Conservation (phyloP, 257 asterid genomes). For the Ocimum tenuiflorum region DNA sequence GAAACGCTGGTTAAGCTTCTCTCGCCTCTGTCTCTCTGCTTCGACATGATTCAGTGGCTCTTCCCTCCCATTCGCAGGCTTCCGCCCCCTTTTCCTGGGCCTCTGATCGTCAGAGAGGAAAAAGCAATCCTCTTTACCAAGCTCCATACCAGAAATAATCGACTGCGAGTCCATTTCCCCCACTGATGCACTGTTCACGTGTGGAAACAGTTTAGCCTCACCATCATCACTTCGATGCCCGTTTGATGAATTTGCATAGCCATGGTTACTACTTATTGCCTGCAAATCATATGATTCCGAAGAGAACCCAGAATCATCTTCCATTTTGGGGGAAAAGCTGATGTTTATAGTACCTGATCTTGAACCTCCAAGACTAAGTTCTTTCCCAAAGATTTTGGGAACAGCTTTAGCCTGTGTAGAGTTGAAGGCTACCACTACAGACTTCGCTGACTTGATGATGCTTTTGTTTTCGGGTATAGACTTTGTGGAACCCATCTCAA, state of each 20-base stretch:
- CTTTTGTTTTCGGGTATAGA: slow-evolving; percentile 53
- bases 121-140: slow-evolving; percentile 32
- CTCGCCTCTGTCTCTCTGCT: slow-evolving; percentile 93
- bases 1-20: slow-evolving; percentile 83
- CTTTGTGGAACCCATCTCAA: slow-evolving; percentile 71
- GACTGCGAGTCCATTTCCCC: slow-evolving; percentile 16
- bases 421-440: slow-evolving; percentile 41
- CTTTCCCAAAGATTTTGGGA: slow-evolving; percentile 69
- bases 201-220: slow-evolving; percentile 44
- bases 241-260: slow-evolving; percentile 52
- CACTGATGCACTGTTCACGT: slow-evolving; percentile 14
- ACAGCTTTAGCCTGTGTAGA: slow-evolving; percentile 37
- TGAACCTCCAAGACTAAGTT: slow-evolving; percentile 61
- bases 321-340: slow-evolving; percentile 59
- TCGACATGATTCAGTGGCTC: slow-evolving; percentile 84
- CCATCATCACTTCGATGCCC: slow-evolving; percentile 48
- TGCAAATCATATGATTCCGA: slow-evolving; percentile 48
- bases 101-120: slow-evolving; percentile 56
- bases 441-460: slow-evolving; percentile 49
- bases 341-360: slow-evolving; percentile 67
- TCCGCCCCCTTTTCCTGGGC: slow-evolving; percentile 85
- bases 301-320: slow-evolving; percentile 48
- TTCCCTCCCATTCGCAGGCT: slow-evolving; percentile 85
- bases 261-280: slow-evolving; percentile 35
- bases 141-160: slow-evolving; percentile 27